Evolutionary conservation across 306 rosid species (phyloP), one percentile per base, ranked within the genome.

Genomic region (Fragaria nilgerrensis): DNA sequence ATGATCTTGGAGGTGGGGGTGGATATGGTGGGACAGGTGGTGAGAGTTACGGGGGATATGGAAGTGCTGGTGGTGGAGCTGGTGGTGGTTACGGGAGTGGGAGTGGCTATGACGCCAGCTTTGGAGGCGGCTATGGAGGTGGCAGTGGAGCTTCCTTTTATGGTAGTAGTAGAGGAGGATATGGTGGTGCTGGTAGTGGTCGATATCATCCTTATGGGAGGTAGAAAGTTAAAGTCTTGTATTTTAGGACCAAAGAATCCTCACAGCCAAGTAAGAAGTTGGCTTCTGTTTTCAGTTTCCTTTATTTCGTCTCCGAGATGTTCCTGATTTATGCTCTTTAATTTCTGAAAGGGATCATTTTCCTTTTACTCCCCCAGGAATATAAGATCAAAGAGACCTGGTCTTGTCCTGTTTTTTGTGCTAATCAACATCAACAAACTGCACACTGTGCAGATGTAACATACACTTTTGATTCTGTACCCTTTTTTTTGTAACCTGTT

Each of bases 191-290:
- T 22, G 90, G 87, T 69, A 82, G 87, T 61, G 89, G 96, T 72
- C 92, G 98, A 52, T 94, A 92, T 65, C 98, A 94, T 86, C 98
- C 98, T 27, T 94, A 94, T 58, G 97, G 96, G 74, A 89, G 98
- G 81, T 94, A 93, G 85, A 39, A 39, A 37, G 7, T 29, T 29
- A 77, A 81, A 34, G 78, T 52, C 16, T 72, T 79, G 77, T 74
- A 70, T 73, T 68, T 61, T 66, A 76, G 84, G 81, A 66, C 76
- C 81, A 82, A 89, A 75, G 78, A 69, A 79, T 59, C 62, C 69
- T 55, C 66, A 80, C 81, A 32, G 73, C 82, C 52, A 80, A 70
- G 58, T 45, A 47, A 61, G 61, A 77, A 79, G n/a, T 45, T 68
- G 56, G 78, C 41, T 64, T 66, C 73, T 74, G 79, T 72, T 90